phyloP scores from a whole-genome alignment of 2,329 filamentous ascomycete species.

The Penicillium thymicola region DNA sequence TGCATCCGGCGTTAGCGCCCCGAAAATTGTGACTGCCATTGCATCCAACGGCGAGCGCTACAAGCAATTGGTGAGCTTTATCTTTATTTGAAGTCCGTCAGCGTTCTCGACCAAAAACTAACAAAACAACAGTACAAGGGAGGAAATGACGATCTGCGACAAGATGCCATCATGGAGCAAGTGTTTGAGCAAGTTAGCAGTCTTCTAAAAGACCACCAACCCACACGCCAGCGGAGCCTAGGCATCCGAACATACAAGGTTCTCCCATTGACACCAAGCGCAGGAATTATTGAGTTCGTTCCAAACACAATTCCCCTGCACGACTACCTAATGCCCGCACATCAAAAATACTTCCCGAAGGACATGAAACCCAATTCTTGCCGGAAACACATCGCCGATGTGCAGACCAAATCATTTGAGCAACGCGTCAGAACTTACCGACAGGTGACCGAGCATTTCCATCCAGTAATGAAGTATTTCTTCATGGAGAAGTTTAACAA shows the following conservation, averaged over 20 bases:
- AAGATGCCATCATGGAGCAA: constrained; percentile 99
- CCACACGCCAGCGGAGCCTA: constrained; percentile 81
- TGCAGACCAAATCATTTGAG: constrained; percentile 66
- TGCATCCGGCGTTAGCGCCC: constrained; percentile 84
- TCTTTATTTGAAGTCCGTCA: neutral
- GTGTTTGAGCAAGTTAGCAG: constrained; percentile 95
- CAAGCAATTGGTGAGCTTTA: constrained; percentile 68
- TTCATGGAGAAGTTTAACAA: constrained; percentile 93
- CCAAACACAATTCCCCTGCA: constrained; percentile 88
- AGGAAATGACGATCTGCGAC: constrained; percentile 90
- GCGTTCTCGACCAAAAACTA: neutral
- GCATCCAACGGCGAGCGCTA: constrained; percentile 75
- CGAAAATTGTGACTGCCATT: constrained; percentile 84
- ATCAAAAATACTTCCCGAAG: constrained; percentile 79
- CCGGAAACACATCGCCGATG: constrained; percentile 73
- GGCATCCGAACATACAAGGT: constrained; percentile 97
- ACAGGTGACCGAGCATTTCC: constrained; percentile 75
- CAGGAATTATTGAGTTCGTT: constrained; percentile 96
- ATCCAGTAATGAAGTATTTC: constrained; percentile 93
- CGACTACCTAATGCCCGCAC: constrained; percentile 87
- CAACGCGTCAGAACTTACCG: constrained; percentile 71
- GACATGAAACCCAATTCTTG: constrained; percentile 75
- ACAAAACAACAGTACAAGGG: constrained; percentile 67
- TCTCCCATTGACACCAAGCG: constrained; percentile 75
- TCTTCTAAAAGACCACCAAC: constrained; percentile 78